These are phyloP conservation scores for Rhizophagus clarus DNA, from an alignment of 192 early-diverging fungal genomes.

Conservation along the genomic window DNA sequence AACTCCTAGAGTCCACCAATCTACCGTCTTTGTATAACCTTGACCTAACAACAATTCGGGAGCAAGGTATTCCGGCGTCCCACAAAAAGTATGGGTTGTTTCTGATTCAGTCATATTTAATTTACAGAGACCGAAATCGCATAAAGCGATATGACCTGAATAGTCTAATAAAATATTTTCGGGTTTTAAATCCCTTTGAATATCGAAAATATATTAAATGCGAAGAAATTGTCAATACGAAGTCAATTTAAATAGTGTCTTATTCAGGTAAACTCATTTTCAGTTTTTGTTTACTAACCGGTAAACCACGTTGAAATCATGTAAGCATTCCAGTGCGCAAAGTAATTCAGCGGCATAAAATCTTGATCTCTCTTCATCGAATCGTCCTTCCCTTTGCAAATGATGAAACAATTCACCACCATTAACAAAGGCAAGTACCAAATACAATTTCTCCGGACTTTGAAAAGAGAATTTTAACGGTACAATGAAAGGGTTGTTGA, in stretches of 20 bases:
- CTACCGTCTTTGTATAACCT: conserved; percentile 90
- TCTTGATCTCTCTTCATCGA: conserved; percentile 84
- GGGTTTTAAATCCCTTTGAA: conserved; percentile 47
- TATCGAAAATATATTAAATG: not conserved
- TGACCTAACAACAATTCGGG: conserved; percentile 85
- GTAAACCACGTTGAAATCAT: conserved; percentile 87
- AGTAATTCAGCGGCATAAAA: conserved; percentile 95
- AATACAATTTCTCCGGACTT: conserved; percentile 91
- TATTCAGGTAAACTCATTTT: not conserved
- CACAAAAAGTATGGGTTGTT: conserved; percentile 94
- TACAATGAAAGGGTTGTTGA: conserved; percentile 93
- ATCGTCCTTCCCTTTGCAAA: conserved; percentile 84
- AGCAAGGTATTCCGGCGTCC: conserved; percentile 98
- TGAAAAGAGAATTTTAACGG: conserved; percentile 95
- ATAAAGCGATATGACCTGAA: conserved; percentile 66
- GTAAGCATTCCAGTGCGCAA: conserved; percentile 89
- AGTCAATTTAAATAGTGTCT: not conserved
- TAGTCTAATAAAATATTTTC: conserved; percentile 74
- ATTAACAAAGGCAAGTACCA: conserved; percentile 93
- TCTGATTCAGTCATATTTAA: conserved; percentile 93
- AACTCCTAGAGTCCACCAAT: conserved; percentile 98
- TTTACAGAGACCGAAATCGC: conserved; percentile 81
- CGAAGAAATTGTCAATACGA: not conserved
- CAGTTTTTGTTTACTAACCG: conserved; percentile 40
- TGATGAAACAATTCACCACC: conserved; percentile 98